Conservation (phyloP, 768 basidiomycete species). For the Neoboletus brunneissimus region DNA sequence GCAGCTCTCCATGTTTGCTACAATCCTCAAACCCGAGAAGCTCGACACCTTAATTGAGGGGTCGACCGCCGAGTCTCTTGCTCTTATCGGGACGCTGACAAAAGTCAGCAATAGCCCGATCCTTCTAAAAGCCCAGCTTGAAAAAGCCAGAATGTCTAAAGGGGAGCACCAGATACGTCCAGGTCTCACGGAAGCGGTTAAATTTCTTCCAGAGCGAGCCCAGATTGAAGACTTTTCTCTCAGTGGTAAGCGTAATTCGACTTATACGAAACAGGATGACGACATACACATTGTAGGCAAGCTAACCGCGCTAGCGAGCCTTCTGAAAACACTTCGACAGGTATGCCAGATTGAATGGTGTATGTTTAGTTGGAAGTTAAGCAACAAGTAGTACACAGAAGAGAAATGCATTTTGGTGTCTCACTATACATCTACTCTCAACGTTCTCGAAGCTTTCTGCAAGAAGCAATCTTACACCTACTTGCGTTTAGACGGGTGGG, state of each 20-base stretch:
- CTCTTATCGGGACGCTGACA: constrained; percentile 73
- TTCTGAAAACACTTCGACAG: constrained; percentile 59
- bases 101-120: constrained; percentile 95
- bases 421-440: constrained; percentile 94
- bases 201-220: constrained; percentile 56
- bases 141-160: constrained; percentile 50
- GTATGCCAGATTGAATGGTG: constrained; percentile 33
- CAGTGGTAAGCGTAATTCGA: constrained; percentile 58
- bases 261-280: background rate
- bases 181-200: constrained; percentile 57
- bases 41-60: constrained; percentile 67
- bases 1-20: constrained; percentile 75
- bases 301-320: constrained; percentile 58
- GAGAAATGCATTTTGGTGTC: constrained; percentile 97
- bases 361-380: constrained; percentile 1
- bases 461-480: constrained; percentile 71
- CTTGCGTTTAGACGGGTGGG: constrained; percentile 83
- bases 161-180: constrained; percentile 42
- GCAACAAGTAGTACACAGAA: constrained; percentile 54
- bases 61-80: constrained; percentile 73
- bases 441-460: constrained; percentile 87
- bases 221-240: constrained; percentile 69
- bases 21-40: constrained; percentile 69
- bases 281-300: constrained; percentile 55
- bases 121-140: constrained; percentile 74